Base-by-base conservation (phyloP, 225 moss, liverwort and hornwort species). In the Polytrichum formosum region DNA sequence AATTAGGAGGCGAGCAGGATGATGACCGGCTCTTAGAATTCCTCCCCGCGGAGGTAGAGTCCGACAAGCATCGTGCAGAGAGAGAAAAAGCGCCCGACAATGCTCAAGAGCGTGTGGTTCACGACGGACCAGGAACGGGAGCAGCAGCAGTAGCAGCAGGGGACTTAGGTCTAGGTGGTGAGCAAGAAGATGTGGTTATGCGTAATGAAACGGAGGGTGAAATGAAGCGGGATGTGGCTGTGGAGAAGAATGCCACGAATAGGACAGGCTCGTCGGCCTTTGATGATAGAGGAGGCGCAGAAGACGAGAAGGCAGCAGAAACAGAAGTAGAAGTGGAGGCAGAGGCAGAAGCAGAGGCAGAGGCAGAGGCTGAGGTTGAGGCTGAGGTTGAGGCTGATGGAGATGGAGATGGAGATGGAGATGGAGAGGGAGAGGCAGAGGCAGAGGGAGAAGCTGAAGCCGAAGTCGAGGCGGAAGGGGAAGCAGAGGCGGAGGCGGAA, bases 81-180 rank as follows among this genome's bases (percentile, higher is more conserved):
- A 80, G 86, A 26, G 86, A 86, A 68, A 86, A 80, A 65, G 86
- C 86, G 54, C 86, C 86, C 2, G 86, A 86, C 68, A 86, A 86
- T 83, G 83, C 83, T 63, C 82, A 80, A 80, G 86, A 86, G 69
- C 83, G 86, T 55, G 73, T 56, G 54, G 77, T 80, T 54, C 72
- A 83, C 67, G 86, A 82, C 22, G 71, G 22, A 60, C 30, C 35
- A 27, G 82, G 80, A 66, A 16, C 46, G 13, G 78, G 73, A 67
- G 70, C 6, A 6, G 72, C 16, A 6, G 72, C 74, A 72, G 23
- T 23, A 23, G 77, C 76, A 64, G 72, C 55, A 63, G 82, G 79
- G 71, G 58, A 56, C 61, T 53, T 68, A 76, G 81, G 85, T 56
- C 69, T 74, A 63, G 79, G 72, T 61, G 68, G 27, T 71, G 81